Evolutionary conservation across 805 yeast species (phyloP), one percentile per base, ranked within the genome.

Genomic region (Ogataea henricii): DNA sequence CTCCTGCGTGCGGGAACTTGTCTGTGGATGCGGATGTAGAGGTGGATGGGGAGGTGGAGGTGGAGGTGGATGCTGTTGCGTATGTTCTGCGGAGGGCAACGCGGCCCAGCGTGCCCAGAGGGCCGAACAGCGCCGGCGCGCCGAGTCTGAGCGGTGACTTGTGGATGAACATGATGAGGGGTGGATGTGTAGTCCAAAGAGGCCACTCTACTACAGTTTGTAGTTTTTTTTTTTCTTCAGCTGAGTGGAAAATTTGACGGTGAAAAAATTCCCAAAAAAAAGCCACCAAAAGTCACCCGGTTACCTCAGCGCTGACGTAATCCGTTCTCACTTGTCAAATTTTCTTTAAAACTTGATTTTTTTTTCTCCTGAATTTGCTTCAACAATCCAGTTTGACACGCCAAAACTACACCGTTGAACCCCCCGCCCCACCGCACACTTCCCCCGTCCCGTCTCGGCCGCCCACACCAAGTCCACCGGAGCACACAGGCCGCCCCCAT

Each of bases 1-100:
- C 49, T 7, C 58, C 55, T 1, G 73, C 66, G 56, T 66, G 52
- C 7, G 62, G 62, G 35, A 63, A 57, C 32, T 53, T 34, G 16
- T 38, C 25, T 35, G 30, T 27, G 30, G 38, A 7, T n/a, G n/a
- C n/a, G n/a, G n/a, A n/a, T n/a, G n/a, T n/a, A 12, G 38, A 5
- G 22, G 32, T 23, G 41, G 41, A 5, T 20, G 30, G 10, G 9
- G 27, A 13, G 16, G 30, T 40, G 27, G 30, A 13, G 18, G 30
- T 13, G 29, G 29, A 38, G 22, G 34, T 17, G 18, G 39, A 14
- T 6, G 39, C 26, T 6, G 45, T 41, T 12, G 45, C 45, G 21
- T 17, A 21, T 10, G 36, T n/a, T 20, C 30, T 27, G 20, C 7
- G 21, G 17, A 25, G 20, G 23, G 20, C 34, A 10, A 18, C 23